Evolutionary conservation across 345 rosid species (phyloP), one percentile per base, ranked within the genome.

Genomic region (Firmiana major): DNA sequence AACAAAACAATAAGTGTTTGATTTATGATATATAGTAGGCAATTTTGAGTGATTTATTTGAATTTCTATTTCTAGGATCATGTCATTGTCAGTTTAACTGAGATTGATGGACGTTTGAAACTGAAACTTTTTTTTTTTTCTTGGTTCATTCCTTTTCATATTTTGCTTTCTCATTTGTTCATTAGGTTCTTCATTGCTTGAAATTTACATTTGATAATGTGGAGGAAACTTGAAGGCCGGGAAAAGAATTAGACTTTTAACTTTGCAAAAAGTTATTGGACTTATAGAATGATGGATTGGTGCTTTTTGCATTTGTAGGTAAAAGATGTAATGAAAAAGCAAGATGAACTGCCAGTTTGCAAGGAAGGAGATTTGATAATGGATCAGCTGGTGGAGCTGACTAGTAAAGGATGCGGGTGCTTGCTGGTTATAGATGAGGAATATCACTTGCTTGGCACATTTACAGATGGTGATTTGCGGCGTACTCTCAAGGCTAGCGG

Each of bases 391-490:
- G 90, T 92, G 75, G 99, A 97, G 85, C 88, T 97, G 5, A 92
- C 97, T 0, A 90, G 97, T 77, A 94, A 94, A 83, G 98, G 99
- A 78, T 97, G 97, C 31, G 98, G 98, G 0, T 97, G 99, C 83
- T 83, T 96, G 80, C 93, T 96, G 71, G 98, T 96, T 63, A 80
- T 90, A 42, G 91, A 92, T 65, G 86, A 89, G 40, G 90, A 77
- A 3, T 28, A 83, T 79, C 93, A 75, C 77, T 85, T 97, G 85
- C 85, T 91, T 46, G 98, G 99, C 71, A 97, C 99, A 6, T 94
- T 94, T 70, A 94, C 99, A 0, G 99, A 97, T 81, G 97, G 99
- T 53, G 97, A 97, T 84, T 90, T 97, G 55, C 93, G 97, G 15
- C 94, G 98, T 7, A 90, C 97, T 59, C 99, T 94, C 63, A 92